A percentile compares a stretch with the other conserved stretches of the same genome.
Evolutionary conservation across 2,329 filamentous ascomycete genomes (phyloP).

Genomic region (Penicillium sp.): DNA sequence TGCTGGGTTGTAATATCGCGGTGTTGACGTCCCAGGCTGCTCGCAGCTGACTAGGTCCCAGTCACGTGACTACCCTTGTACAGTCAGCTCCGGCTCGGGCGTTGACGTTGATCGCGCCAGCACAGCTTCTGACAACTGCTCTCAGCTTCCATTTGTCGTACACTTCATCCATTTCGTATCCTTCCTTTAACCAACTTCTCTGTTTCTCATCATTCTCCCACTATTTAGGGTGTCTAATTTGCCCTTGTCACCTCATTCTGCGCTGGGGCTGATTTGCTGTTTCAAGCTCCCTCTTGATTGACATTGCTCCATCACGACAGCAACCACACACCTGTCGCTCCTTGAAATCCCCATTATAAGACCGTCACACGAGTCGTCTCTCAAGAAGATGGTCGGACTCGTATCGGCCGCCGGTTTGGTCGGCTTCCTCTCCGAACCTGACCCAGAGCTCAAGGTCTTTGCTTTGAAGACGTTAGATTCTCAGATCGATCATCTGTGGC

Average conservation of each 20-base stretch:
- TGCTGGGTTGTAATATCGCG: conserved; percentile 3
- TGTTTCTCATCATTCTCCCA: conserved; percentile 8
- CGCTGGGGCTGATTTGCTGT: conserved; percentile 22
- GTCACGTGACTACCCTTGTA: conserved; percentile 20
- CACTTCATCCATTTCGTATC: conserved; percentile 22
- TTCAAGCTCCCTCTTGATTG: conserved; percentile 29
- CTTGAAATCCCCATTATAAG: conserved; percentile 13
- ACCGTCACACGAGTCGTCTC: conserved; percentile 14
- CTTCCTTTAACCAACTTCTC: conserved; percentile 14
- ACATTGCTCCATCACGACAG: conserved; percentile 34
- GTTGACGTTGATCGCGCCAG: conserved; percentile 29
- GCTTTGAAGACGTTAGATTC: conserved; percentile 93
- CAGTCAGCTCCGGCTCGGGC: conserved; percentile 23
- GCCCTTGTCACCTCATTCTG: conserved; percentile 7
- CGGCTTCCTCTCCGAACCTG: conserved; percentile 91
- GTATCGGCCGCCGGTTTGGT: conserved; percentile 92
- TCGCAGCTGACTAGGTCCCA: conserved; percentile 9
- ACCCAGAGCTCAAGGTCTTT: conserved; percentile 89
- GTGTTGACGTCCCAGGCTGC: neutral
- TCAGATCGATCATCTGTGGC: conserved; percentile 96
- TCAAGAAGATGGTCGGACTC: conserved; percentile 73
- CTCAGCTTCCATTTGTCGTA: conserved; percentile 24
- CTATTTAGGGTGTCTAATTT: conserved; percentile 6
- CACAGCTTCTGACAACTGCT: conserved; percentile 28
- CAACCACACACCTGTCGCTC: conserved; percentile 21